Evolutionary conservation across 192 early-diverging fungal species (phyloP).

Genomic region (Coemansia erecta): DNA sequence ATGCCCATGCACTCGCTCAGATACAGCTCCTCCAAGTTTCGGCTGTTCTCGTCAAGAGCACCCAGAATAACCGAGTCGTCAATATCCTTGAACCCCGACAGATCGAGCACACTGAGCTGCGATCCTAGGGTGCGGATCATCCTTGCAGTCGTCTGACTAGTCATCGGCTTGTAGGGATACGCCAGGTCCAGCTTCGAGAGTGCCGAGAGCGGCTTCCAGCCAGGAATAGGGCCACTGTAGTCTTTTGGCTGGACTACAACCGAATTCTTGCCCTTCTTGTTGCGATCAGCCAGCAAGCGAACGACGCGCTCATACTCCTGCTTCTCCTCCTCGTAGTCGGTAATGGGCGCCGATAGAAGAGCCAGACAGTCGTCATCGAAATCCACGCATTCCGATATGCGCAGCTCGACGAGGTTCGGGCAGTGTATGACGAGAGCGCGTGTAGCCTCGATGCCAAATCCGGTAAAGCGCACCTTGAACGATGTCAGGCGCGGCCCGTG

Average conservation of each 20-base stretch:
- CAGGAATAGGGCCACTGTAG: slow-evolving; percentile 4
- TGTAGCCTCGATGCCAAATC: slow-evolving; percentile 57
- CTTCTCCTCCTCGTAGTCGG: slow-evolving; percentile 27
- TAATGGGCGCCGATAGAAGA: slow-evolving; percentile 37
- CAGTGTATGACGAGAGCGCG: slow-evolving; percentile 60
- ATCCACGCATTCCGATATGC: slow-evolving; percentile 59
- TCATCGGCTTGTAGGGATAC: slow-evolving; percentile 31
- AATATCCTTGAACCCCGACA: slow-evolving; percentile 41
- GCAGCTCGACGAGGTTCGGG: slow-evolving; percentile 58
- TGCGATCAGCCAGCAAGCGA: slow-evolving; percentile 4
- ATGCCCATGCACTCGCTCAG: slow-evolving; percentile 33
- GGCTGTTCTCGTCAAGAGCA: slow-evolving; percentile 15
- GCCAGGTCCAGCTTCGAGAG: slow-evolving; percentile 24
- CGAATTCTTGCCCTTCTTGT: slow-evolving; percentile 8
- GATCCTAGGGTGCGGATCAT: slow-evolving; percentile 27
- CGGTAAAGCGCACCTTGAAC: slow-evolving; percentile 60
- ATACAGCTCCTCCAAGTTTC: slow-evolving; percentile 28
- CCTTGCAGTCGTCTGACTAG: slow-evolving; percentile 21
- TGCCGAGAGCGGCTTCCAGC: slow-evolving; percentile 27
- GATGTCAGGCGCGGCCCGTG: slow-evolving; percentile 55
- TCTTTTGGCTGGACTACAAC: not conserved
- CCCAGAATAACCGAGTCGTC: slow-evolving; percentile 25
- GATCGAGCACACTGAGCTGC: slow-evolving; percentile 29
- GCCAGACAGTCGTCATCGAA: slow-evolving; percentile 56
- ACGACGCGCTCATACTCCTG: slow-evolving; percentile 37